Conservation (phyloP, 1,284 basidiomycete species). For the Vanrija sp. region DNA sequence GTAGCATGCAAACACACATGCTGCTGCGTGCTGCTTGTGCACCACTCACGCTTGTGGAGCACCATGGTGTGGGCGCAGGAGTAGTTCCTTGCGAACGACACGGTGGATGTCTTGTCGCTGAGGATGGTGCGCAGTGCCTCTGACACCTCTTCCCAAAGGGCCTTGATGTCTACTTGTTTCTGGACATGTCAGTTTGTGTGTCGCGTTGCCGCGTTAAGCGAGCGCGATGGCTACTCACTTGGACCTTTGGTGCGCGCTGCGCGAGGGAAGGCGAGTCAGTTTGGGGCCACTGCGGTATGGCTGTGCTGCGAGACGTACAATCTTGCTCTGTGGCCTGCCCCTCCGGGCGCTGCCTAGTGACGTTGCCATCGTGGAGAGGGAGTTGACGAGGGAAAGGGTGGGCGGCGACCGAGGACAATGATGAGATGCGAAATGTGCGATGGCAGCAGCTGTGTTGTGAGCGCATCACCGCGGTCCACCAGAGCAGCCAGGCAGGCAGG, state of each 20-base stretch:
- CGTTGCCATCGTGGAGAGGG: slow-evolving; percentile 32
- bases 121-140: slow-evolving; percentile 90
- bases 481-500: too few species aligned
- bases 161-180: slow-evolving; percentile 33
- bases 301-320: slow-evolving; percentile 25
- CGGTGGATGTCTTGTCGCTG: slow-evolving; percentile 83
- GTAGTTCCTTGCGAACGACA: slow-evolving; percentile 97
- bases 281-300: not conserved
- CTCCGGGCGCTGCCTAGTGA: slow-evolving; percentile 35
- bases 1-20: too few species aligned
- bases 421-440: not conserved
- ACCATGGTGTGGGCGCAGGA: slow-evolving; percentile 93
- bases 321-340: slow-evolving; percentile 38
- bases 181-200: slow-evolving; percentile 23
- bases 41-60: slow-evolving; percentile 60
- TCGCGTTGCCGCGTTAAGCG: not conserved
- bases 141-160: slow-evolving; percentile 46
- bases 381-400: not conserved
- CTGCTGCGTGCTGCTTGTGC: too few species aligned
- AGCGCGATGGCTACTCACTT: not conserved
- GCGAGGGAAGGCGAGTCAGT: not conserved
- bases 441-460: not conserved
- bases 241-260: slow-evolving; percentile 42
- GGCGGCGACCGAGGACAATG: not conserved
- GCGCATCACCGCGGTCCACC: too few species aligned